phyloP scores from a whole-genome alignment of 345 rosid genomes.

The Tarenaya hassleriana region DNA sequence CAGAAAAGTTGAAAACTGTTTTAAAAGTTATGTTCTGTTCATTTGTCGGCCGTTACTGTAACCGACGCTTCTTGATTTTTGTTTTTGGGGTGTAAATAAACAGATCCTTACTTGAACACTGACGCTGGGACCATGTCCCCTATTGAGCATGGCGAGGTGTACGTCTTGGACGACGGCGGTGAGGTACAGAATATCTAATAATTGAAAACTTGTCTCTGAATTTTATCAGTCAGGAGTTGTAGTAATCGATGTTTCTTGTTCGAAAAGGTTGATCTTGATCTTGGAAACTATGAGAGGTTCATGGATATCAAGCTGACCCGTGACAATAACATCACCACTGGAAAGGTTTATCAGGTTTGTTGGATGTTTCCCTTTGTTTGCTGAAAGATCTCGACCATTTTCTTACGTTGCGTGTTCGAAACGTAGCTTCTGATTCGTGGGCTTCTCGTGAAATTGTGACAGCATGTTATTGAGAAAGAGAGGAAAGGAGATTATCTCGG shows the following conservation, averaged over 20 bases:
- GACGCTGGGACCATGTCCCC: conserved; percentile 98
- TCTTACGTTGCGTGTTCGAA: background rate
- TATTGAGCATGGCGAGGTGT: conserved; percentile 86
- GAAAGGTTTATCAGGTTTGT: conserved; percentile 85
- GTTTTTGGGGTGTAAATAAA: background rate
- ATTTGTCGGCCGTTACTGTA: conserved; percentile 1
- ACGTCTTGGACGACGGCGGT: conserved; percentile 83
- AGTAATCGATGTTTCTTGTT: too few relatives aligned
- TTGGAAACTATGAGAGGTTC: conserved; percentile 97
- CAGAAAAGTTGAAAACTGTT: conserved; percentile 14
- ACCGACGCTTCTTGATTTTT: background rate
- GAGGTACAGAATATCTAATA: conserved; percentile 44
- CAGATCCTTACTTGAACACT: conserved; percentile 86
- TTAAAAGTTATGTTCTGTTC: background rate
- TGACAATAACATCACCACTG: conserved; percentile 88
- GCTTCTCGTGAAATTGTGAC: conserved; percentile 18
- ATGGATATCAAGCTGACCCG: conserved; percentile 75
- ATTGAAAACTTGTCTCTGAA: too few relatives aligned
- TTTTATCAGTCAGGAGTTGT: background rate
- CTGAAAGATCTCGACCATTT: too few relatives aligned
- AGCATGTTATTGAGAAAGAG: conserved; percentile 86
- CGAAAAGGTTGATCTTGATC: conserved; percentile 93
- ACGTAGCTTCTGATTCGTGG: background rate
- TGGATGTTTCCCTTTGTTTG: background rate
- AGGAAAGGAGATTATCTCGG: conserved; percentile 96